A percentile compares a stretch with the other conserved stretches of the same genome.
phyloP scores from a whole-genome alignment of 2,329 filamentous ascomycete species.

The Pyrenochaeta sp. region DNA sequence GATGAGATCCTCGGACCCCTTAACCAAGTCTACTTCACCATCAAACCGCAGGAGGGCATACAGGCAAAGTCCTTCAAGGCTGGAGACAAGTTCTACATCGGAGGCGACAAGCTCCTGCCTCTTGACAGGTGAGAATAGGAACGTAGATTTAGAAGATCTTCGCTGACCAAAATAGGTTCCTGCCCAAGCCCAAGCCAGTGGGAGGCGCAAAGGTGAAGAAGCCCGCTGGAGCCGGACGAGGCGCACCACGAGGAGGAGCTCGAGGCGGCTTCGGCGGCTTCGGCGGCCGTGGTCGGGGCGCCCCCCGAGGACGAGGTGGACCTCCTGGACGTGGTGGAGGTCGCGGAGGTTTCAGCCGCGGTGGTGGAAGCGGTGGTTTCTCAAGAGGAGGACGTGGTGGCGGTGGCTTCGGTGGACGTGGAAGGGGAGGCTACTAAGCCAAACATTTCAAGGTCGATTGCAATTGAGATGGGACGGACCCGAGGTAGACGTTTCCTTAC shows the following conservation, averaged over 20 bases:
- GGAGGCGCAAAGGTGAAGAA: conserved; percentile 75
- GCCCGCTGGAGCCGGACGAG: conserved; percentile 64
- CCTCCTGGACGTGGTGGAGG: conserved; percentile 58
- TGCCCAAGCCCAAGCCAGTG: conserved; percentile 86
- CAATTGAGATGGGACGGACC: conserved; percentile 9
- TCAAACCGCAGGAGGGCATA: conserved; percentile 97
- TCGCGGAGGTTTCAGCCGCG: conserved; percentile 41
- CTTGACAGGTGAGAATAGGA: conserved; percentile 78
- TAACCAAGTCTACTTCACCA: conserved; percentile 98
- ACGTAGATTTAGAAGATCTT: neutral
- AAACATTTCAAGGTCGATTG: conserved; percentile 10
- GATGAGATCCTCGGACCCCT: conserved; percentile 97
- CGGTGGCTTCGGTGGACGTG: conserved; percentile 40
- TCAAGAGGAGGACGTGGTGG: conserved; percentile 35
- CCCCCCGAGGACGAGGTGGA: conserved; percentile 58
- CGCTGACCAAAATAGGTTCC: conserved; percentile 66
- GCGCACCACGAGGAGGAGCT: conserved; percentile 62
- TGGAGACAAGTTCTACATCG: conserved; percentile 97
- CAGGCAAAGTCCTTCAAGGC: conserved; percentile 92
- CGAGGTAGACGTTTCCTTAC: conserved; percentile 20
- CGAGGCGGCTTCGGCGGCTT: conserved; percentile 38
- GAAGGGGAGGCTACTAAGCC: conserved; percentile 42
- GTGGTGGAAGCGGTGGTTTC: conserved; percentile 40
- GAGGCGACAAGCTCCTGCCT: conserved; percentile 90
- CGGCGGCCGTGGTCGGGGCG: conserved; percentile 54